Percentiles rank a stretch among this genome's conserved stretches.
Evolutionary conservation across 192 early-diverging fungal species (phyloP).

Genomic region (Coemansia sp.): DNA sequence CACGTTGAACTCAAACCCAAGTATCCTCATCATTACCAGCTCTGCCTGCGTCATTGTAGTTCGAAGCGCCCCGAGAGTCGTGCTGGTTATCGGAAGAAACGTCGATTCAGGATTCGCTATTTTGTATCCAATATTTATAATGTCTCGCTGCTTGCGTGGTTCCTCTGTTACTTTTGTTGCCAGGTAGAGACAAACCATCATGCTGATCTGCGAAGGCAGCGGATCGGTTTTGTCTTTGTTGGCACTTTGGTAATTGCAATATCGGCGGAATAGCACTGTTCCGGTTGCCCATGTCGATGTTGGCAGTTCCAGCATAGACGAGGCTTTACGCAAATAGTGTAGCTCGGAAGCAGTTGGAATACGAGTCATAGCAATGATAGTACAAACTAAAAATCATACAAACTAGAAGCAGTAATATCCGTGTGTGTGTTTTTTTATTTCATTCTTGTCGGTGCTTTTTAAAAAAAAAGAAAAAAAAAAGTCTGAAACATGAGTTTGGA

Average conservation of each 20-base stretch:
- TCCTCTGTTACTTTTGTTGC: constrained; percentile 46
- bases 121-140: constrained; percentile 32
- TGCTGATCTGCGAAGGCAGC: constrained; percentile 19
- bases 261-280: constrained; percentile 31
- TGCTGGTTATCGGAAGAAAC: constrained; percentile 9
- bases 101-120: constrained; percentile 13
- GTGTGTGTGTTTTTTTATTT: too few relatives aligned
- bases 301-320: constrained; percentile 26
- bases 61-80: constrained; percentile 18
- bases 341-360: constrained; percentile 16
- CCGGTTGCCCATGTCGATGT: constrained; percentile 43
- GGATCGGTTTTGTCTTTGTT: not conserved
- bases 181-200: constrained; percentile 40
- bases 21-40: constrained; percentile 22
- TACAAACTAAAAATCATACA: too few relatives aligned
- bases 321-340: constrained; percentile 15
- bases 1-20: constrained; percentile 34
- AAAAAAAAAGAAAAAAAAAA: too few relatives aligned
- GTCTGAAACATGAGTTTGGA: too few relatives aligned
- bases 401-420: too few relatives aligned
- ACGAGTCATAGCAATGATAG: constrained; percentile 8
- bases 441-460: too few relatives aligned
- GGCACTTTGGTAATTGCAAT: constrained; percentile 9
- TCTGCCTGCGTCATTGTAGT: constrained; percentile 29
- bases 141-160: constrained; percentile 37